Evolutionary conservation across 805 yeast genomes (phyloP).

Genomic region (Myxozyma vanderwaltii): DNA sequence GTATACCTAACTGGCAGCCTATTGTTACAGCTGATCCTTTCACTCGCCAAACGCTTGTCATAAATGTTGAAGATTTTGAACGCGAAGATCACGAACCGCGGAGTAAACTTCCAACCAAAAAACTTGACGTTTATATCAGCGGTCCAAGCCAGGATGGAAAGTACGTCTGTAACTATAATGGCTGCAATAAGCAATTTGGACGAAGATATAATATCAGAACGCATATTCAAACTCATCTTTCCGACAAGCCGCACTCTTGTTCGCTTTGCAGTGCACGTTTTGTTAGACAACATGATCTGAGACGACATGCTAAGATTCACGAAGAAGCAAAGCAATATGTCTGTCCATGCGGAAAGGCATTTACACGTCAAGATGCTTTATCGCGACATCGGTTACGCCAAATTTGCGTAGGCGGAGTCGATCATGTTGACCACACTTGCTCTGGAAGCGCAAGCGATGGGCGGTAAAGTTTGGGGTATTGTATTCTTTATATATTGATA

Average conservation of each 20-base stretch:
- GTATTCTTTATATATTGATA: no score
- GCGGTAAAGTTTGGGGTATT: no score
- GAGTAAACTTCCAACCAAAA: constrained; percentile 11
- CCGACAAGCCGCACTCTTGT: constrained; percentile 91
- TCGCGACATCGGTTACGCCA: constrained; percentile 75
- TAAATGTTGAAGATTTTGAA: constrained; percentile 8
- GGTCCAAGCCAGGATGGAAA: constrained; percentile 58
- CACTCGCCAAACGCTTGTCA: constrained; percentile 14
- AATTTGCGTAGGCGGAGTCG: constrained; percentile 54
- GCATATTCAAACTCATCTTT: constrained; percentile 93
- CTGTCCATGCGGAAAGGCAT: constrained; percentile 94
- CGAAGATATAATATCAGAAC: constrained; percentile 90
- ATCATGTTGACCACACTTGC: constrained; percentile 3
- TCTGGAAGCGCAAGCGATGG: neutral
- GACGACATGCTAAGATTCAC: constrained; percentile 88
- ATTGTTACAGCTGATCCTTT: constrained; percentile 30
- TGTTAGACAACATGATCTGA: constrained; percentile 92
- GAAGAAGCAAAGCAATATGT: constrained; percentile 62
- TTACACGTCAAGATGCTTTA: constrained; percentile 86
- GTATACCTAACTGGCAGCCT: constrained; percentile 29
- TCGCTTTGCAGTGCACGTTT: constrained; percentile 74
- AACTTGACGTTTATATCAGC: constrained; percentile 22
- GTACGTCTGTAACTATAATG: constrained; percentile 72
- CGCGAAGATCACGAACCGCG: constrained; percentile 5
- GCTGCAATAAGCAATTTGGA: constrained; percentile 77